Conservation (phyloP, 306 rosid genomes). For the Begonia fuchsioides region DNA sequence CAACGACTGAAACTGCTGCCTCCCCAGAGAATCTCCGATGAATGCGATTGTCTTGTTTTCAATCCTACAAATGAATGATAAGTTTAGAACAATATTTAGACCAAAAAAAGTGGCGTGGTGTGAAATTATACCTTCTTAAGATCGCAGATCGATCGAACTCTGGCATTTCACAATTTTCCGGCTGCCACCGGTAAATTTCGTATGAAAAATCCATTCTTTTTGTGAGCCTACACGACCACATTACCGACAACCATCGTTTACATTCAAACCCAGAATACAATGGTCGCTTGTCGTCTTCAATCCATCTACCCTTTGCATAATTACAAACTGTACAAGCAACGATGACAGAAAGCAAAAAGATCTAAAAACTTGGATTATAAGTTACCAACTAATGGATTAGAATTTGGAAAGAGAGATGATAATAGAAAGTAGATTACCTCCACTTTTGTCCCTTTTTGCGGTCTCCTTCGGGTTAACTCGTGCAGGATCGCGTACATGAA, state of each 20-base stretch:
- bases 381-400: no score
- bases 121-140: constrained; percentile 49
- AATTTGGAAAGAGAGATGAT: no score
- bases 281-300: constrained; percentile 51
- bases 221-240: constrained; percentile 92
- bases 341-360: neutral
- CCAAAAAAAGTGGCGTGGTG: constrained; percentile 16
- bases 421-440: no score
- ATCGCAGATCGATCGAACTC: constrained; percentile 52
- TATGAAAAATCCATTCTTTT: constrained; percentile 59
- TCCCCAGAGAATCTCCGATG: constrained; percentile 78
- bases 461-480: no score
- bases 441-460: no score
- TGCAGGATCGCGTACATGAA: no score
- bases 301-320: constrained; percentile 88
- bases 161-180: constrained; percentile 57
- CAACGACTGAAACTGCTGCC: constrained; percentile 88
- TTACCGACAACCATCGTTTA: constrained; percentile 68
- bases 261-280: constrained; percentile 72
- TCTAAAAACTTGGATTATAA: no score
- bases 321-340: constrained; percentile 49
- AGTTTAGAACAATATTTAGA: no score
- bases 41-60: constrained; percentile 82
- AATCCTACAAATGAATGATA: constrained; percentile 46
- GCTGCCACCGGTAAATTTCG: constrained; percentile 80